Evolutionary conservation across 2,329 filamentous ascomycete species (phyloP), one percentile per base, ranked within the genome.

Genomic region (Neonectria coccinea): DNA sequence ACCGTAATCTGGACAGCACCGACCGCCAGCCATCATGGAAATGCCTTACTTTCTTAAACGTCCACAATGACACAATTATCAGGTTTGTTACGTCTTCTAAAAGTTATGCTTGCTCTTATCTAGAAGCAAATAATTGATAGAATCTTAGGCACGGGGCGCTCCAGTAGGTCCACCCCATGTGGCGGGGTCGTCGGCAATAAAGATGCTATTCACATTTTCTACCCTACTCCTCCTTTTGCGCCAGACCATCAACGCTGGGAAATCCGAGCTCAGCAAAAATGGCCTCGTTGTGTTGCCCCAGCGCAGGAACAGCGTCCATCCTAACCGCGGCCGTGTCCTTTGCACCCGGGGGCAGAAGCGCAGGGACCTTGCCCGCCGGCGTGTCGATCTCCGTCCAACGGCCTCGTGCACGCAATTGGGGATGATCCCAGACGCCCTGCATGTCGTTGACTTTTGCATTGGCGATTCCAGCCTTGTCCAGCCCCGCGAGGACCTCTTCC

Each of bases 371-470:
- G 0, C 86, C 84, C 2, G 69, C 75, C 0, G 83, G 79, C 0
- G 83, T 86, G 18, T 83, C 73, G 11, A 88, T 77, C 54, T 85
- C 74, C 0, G 82, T 81, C 85, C 85, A 88, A 11, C 86, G 76
- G 0, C 76, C 74, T n/a, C 86, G 75, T 1, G 85, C 84, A 45
- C 77, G 72, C 0, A 88, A 77, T 64, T 87, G 86, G 1, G 82
- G 82, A 65, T 88, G 86, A 0, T 82, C 73, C 85, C 85, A 87
- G 0, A 88, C 78, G 3, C 79, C 83, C 11, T 83, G 76, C 84
- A 88, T 86, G 48, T 85, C 81, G 59, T 86, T 87, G 22, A 88
- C 79, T 39, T 80, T 85, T 3, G 85, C 84, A 67, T 88, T 88
- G 0, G 86, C 86, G 50, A 88, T 86, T 0, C 79, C 78, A 0